Conservation (phyloP, 2,329 filamentous ascomycete species). For the Stachybotrys chartarum region DNA sequence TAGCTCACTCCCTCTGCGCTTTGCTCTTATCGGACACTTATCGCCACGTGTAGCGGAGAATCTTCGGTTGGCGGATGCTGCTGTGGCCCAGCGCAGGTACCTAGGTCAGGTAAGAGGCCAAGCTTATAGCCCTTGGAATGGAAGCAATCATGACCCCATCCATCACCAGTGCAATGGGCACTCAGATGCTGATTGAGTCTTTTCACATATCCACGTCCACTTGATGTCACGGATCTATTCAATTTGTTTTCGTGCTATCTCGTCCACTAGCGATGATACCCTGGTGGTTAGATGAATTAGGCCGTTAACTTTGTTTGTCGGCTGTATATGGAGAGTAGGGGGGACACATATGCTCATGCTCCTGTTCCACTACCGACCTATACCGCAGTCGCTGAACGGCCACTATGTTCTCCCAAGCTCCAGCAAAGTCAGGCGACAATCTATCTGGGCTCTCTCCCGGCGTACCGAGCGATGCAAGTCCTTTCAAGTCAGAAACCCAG, state of each 20-base stretch:
- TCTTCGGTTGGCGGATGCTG: neutral
- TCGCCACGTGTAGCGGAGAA: neutral
- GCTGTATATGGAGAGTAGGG: conserved; percentile 12
- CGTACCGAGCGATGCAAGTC: conserved; percentile 41
- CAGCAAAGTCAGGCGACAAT: conserved; percentile 61
- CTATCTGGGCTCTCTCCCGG: conserved; percentile 45
- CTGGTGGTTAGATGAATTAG: conserved; percentile 27
- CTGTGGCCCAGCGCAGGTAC: neutral
- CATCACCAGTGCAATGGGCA: too few relatives aligned
- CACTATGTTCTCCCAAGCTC: conserved; percentile 50
- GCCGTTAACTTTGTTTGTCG: conserved; percentile 26
- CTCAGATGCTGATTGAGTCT: too few relatives aligned
- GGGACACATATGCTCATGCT: neutral
- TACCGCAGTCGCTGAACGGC: conserved; percentile 17
- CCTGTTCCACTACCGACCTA: neutral
- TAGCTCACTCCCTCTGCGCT: neutral
- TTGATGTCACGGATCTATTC: too few relatives aligned
- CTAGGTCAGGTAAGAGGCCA: neutral
- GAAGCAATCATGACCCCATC: neutral
- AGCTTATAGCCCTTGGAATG: neutral
- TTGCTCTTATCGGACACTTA: neutral
- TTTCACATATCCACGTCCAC: too few relatives aligned
- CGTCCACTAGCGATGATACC: conserved; percentile 38
- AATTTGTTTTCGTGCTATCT: too few relatives aligned
- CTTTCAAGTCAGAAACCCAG: conserved; percentile 41